phyloP scores from a whole-genome alignment of 257 asterid species.

The Rehmannia glutinosa region DNA sequence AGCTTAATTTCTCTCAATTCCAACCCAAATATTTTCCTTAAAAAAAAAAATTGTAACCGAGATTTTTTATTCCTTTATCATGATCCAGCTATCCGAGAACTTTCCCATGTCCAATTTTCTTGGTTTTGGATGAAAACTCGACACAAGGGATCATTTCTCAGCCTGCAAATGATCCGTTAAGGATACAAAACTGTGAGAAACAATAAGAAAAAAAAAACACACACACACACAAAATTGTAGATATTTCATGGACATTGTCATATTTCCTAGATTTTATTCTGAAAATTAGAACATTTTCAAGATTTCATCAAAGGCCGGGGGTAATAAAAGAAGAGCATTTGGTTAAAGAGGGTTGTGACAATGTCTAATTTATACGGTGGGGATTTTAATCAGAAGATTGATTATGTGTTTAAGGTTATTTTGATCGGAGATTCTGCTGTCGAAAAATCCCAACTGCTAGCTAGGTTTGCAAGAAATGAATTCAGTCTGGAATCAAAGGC shows the following conservation, averaged over 20 bases:
- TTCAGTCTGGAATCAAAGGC: conserved; percentile 68
- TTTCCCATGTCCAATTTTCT: neutral
- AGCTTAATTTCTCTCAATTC: neutral
- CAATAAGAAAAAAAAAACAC: neutral
- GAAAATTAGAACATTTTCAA: neutral
- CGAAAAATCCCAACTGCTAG: conserved; percentile 66
- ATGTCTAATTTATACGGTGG: conserved; percentile 60
- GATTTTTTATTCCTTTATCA: neutral
- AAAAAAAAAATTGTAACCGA: neutral
- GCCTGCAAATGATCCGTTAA: conserved; percentile 19
- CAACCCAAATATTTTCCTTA: neutral
- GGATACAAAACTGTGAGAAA: neutral
- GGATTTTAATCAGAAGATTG: conserved; percentile 57
- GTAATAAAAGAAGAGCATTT: neutral
- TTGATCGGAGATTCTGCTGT: conserved; percentile 73
- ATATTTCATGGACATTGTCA: too few relatives aligned
- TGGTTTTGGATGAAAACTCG: conserved; percentile 2
- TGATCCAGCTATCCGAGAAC: neutral
- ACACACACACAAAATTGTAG: too few relatives aligned
- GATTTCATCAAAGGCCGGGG: conserved; percentile 10
- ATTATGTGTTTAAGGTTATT: conserved; percentile 67
- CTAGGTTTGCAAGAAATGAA: conserved; percentile 67
- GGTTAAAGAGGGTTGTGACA: conserved; percentile 3
- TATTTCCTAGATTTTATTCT: neutral
- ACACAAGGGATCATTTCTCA: conserved; percentile 8